These are phyloP conservation scores for Globisporangium middletonii DNA, from an alignment of 352 stramenopile species.

Conservation along the genomic window DNA sequence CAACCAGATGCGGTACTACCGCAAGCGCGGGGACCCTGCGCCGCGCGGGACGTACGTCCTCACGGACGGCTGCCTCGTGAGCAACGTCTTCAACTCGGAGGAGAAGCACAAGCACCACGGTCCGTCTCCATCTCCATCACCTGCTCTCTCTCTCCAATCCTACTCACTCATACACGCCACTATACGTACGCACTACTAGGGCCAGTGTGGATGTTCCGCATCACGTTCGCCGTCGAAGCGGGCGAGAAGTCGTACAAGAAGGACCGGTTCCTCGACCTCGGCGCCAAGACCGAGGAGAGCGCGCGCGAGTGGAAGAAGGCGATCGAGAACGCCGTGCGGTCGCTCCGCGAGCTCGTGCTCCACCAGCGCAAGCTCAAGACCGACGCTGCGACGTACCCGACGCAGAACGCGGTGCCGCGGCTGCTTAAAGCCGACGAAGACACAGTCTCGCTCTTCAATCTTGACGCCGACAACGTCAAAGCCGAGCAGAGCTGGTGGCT, in stretches of 20 bases:
- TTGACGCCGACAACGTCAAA: constrained; percentile 81
- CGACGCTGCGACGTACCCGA: constrained; percentile 71
- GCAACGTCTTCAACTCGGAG: constrained; percentile 80
- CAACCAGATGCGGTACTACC: constrained; percentile 84
- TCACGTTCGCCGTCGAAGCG: constrained; percentile 75
- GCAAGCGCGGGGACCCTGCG: constrained; percentile 76
- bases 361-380: constrained; percentile 74
- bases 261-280: constrained; percentile 81
- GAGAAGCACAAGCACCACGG: constrained; percentile 87
- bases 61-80: constrained; percentile 74
- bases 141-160: too few relatives aligned
- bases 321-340: constrained; percentile 74
- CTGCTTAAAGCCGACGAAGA: constrained; percentile 80
- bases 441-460: constrained; percentile 79
- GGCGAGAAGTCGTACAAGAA: constrained; percentile 86
- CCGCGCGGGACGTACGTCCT: constrained; percentile 82
- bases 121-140: neutral
- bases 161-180: too few relatives aligned
- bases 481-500: constrained; percentile 85
- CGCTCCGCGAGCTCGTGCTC: constrained; percentile 58
- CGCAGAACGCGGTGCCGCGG: constrained; percentile 49
- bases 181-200: too few relatives aligned
- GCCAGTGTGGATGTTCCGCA: constrained; percentile 88
- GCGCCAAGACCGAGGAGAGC: constrained; percentile 79
- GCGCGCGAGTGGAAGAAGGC: constrained; percentile 79